Percentiles rank a stretch among this genome's conserved stretches.
These are phyloP conservation scores for Pyrenochaeta sp. DNA, from an alignment of 2,329 filamentous ascomycete species.

Conservation along the genomic window DNA sequence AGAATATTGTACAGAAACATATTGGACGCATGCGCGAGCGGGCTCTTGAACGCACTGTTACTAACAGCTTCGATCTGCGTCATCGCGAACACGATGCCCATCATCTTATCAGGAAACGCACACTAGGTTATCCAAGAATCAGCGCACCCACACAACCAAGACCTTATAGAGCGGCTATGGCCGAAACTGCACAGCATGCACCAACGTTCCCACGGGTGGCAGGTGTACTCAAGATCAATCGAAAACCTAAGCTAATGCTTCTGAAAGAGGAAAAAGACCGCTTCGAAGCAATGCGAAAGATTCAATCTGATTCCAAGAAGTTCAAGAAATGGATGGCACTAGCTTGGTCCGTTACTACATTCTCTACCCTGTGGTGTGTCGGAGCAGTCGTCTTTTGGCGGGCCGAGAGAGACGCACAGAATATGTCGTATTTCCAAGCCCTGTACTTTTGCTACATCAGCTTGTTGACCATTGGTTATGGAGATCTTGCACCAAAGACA, in stretches of 20 bases:
- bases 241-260: slow-evolving; percentile 60
- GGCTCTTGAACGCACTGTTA: slow-evolving; percentile 64
- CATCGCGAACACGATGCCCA: slow-evolving; percentile 39
- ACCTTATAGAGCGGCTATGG: slow-evolving; percentile 30
- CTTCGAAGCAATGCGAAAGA: slow-evolving; percentile 82
- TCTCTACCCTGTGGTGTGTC: slow-evolving; percentile 79
- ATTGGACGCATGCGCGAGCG: slow-evolving; percentile 62
- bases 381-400: slow-evolving; percentile 80
- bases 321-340: slow-evolving; percentile 80
- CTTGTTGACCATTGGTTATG: slow-evolving; percentile 87
- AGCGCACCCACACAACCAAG: slow-evolving; percentile 35
- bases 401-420: slow-evolving; percentile 62
- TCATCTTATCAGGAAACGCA: slow-evolving; percentile 29
- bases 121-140: slow-evolving; percentile 26
- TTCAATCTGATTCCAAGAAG: slow-evolving; percentile 71
- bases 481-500: slow-evolving; percentile 78
- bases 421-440: slow-evolving; percentile 77
- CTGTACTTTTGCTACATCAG: slow-evolving; percentile 89
- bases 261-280: slow-evolving; percentile 70
- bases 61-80: slow-evolving; percentile 59
- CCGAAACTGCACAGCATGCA: slow-evolving; percentile 13
- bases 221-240: slow-evolving; percentile 14
- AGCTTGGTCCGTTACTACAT: slow-evolving; percentile 71
- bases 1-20: slow-evolving; percentile 70
- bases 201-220: slow-evolving; percentile 14